These are phyloP conservation scores for Aspergillus coremiiformis DNA, from an alignment of 495 filamentous ascomycete genomes.

Conservation along the genomic window DNA sequence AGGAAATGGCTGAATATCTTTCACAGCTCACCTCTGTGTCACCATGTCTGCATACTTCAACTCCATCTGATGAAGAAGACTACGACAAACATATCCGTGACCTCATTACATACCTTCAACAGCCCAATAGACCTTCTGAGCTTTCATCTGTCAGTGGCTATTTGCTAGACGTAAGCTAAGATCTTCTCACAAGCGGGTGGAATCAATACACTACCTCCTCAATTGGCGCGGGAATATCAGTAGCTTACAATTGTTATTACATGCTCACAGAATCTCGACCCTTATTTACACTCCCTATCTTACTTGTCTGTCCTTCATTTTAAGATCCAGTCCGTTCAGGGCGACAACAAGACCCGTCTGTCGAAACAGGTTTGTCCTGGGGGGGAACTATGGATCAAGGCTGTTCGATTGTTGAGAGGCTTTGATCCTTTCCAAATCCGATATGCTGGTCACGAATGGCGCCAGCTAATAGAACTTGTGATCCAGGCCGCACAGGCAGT, in stretches of 20 bases:
- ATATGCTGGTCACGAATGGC: conserved; percentile 50
- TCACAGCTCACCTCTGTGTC: conserved; percentile 8
- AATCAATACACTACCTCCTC: not conserved
- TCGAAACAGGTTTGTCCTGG: conserved; percentile 25
- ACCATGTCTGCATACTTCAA: not conserved
- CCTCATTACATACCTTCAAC: conserved; percentile 19
- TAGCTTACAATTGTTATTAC: conserved; percentile 1
- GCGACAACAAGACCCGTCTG: conserved; percentile 11
- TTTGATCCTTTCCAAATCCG: conserved; percentile 55
- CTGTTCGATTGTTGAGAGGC: conserved; percentile 38
- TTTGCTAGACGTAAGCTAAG: conserved; percentile 25
- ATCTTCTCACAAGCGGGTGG: not conserved
- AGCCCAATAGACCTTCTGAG: conserved; percentile 13
- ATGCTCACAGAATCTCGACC: conserved; percentile 31
- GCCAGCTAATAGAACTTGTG: conserved; percentile 43
- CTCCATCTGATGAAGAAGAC: conserved; percentile 16
- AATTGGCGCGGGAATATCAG: no score
- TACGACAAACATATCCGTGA: conserved; percentile 28
- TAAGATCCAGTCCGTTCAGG: conserved; percentile 25
- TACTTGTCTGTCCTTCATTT: conserved; percentile 35
- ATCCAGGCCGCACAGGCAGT: conserved; percentile 31
- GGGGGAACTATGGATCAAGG: conserved; percentile 40
- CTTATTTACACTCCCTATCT: conserved; percentile 34
- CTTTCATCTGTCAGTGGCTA: conserved; percentile 10
- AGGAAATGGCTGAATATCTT: conserved; percentile 13